Evolutionary conservation across 208 protist species (phyloP).

Genomic region (Endotrypanum monterogeii): DNA sequence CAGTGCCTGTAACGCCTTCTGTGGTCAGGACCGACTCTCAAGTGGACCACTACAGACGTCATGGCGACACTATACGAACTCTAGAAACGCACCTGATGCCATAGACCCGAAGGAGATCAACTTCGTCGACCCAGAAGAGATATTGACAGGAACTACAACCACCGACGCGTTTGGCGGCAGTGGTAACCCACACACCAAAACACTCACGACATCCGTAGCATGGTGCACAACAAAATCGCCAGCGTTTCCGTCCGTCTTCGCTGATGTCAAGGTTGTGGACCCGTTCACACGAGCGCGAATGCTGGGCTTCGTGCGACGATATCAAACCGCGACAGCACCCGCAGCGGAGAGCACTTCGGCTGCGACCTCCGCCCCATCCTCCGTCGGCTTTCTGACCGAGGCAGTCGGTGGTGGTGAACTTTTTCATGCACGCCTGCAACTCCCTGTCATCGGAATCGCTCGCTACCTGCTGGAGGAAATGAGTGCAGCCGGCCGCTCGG

Average conservation of each 20-base stretch:
- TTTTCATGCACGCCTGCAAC: slow-evolving; percentile 27
- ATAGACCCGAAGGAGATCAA: slow-evolving; percentile 22
- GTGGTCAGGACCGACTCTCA: background rate
- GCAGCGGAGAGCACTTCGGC: background rate
- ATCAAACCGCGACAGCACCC: slow-evolving; percentile 26
- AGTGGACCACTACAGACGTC: background rate
- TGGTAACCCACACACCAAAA: background rate
- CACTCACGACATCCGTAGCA: background rate
- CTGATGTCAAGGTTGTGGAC: slow-evolving; percentile 31
- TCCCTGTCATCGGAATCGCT: slow-evolving; percentile 16
- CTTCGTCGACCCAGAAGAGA: slow-evolving; percentile 1
- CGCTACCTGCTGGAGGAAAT: background rate
- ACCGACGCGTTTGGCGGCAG: background rate
- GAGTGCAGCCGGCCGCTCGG: background rate
- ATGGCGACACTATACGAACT: background rate
- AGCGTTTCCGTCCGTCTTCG: slow-evolving; percentile 27
- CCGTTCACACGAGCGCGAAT: slow-evolving; percentile 76
- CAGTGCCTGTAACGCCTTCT: background rate
- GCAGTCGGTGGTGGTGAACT: slow-evolving; percentile 15
- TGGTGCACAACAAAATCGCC: slow-evolving; percentile 14
- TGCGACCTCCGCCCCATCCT: background rate
- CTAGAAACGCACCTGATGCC: background rate
- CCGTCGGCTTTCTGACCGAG: slow-evolving; percentile 16
- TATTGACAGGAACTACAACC: background rate
- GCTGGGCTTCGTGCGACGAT: slow-evolving; percentile 81